Evolutionary conservation across 176 grass and related monocot genomes (phyloP), one percentile per base, ranked within the genome.

Genomic region (Cenchrus americanus): DNA sequence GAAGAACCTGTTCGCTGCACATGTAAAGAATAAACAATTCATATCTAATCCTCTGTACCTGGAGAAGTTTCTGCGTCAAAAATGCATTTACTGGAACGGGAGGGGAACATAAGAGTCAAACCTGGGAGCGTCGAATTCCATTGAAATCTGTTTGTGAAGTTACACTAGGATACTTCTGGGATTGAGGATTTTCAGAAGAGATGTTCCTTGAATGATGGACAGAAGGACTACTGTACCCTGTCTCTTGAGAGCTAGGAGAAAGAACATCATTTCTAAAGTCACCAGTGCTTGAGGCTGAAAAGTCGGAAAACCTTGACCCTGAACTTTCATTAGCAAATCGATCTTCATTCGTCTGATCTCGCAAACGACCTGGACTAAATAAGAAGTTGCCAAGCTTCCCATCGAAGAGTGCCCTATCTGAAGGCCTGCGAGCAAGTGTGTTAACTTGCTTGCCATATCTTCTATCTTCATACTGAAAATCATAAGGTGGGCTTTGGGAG

Each of bases 401-500:
- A 71, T 91, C 87, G 52, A 91, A 98, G 50, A 89, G 87, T 14
- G 75, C 91, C 75, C 85, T 88, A 72, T 93, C 89, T 40, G 96
- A 99, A 82, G 91, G 87, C 57, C 86, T 94, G 80, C 93, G 86
- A 63, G 89, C 85, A 78, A 93, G 87, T 27, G 87, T 80, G 73
- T 88, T 27, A 69, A 85, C 86, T 83, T 93, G 87, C 62, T 99
- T 99, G 32, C 96, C 93, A 83, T 99, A 96, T 47, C 96, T 89
- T 27, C 96, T 91, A 62, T 98, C 96, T 71, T 99, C 96, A n/a
- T 99, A 99, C 54, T 99, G 96, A 83, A 76, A 87, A 84, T 99
- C 96, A 76, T 99, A 99, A 15, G 96, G 96, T 41, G 96, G 96
- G 78, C 93, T 96, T 88, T 99, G 96, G 65, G 96, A 99, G 78